Percentiles rank a stretch among this genome's conserved stretches.
phyloP scores from a whole-genome alignment of 176 grass and related monocot species.

The Zoysia japonica region DNA sequence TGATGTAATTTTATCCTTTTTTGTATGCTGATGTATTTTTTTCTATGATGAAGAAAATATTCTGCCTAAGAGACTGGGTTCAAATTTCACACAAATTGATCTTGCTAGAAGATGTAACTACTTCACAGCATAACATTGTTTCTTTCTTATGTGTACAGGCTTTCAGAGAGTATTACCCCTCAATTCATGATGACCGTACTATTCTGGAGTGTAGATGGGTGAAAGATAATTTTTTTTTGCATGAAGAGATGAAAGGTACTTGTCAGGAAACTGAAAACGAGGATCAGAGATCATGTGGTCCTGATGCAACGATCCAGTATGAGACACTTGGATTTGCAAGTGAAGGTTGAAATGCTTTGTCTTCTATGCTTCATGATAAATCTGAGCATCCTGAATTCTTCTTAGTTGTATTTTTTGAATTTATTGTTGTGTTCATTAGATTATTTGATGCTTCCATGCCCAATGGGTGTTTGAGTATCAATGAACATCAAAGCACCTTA shows the following conservation, averaged over 20 bases:
- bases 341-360: constrained; percentile 48
- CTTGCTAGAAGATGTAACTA: constrained; percentile 16
- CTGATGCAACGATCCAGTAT: constrained; percentile 49
- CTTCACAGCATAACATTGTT: neutral
- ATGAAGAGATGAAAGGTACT: constrained; percentile 44
- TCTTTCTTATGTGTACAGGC: constrained; percentile 39
- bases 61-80: constrained; percentile 9
- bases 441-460: constrained; percentile 7
- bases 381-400: constrained; percentile 15
- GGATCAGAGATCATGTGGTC: constrained; percentile 9
- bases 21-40: neutral
- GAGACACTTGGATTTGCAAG: constrained; percentile 37
- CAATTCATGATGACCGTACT: constrained; percentile 22
- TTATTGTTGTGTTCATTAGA: neutral
- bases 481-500: neutral
- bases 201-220: constrained; percentile 61
- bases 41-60: neutral
- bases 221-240: constrained; percentile 74
- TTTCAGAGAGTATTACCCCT: constrained; percentile 70
- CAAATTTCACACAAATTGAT: neutral
- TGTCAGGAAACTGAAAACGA: constrained; percentile 39
- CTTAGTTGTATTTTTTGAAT: constrained; percentile 4
- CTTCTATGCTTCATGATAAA: constrained; percentile 13
- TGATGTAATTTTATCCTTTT: neutral
- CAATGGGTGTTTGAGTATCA: neutral